These are phyloP conservation scores for Eucalyptus regnans DNA, from an alignment of 345 rosid genomes.

Conservation along the genomic window DNA sequence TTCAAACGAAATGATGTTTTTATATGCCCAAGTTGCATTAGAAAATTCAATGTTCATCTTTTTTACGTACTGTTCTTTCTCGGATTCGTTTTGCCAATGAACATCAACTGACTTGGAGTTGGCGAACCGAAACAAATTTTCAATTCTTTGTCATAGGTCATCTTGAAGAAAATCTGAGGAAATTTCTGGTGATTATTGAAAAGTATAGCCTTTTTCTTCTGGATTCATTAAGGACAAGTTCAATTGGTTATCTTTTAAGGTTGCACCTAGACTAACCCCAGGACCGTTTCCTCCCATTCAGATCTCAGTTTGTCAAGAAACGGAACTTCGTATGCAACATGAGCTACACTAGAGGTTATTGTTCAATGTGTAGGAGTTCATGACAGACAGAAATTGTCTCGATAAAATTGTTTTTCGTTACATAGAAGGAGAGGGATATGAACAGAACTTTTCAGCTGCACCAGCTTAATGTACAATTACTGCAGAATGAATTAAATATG, in stretches of 20 bases:
- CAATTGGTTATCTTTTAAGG: not conserved
- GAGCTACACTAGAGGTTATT: not conserved
- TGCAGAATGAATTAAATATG: not conserved
- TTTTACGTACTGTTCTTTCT: not conserved
- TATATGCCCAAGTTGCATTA: not conserved
- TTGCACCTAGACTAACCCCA: not conserved
- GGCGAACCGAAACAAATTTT: not conserved
- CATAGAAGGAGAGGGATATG: not conserved
- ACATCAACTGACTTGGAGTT: not conserved
- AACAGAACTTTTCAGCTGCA: not conserved
- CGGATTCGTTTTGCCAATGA: not conserved
- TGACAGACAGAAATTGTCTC: accelerated
- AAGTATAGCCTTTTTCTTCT: not conserved
- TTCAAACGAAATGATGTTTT: not conserved
- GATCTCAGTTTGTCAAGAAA: not conserved
- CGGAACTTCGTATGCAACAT: not conserved
- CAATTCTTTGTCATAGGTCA: not conserved
- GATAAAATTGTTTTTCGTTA: too few relatives aligned
- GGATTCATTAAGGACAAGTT: not conserved
- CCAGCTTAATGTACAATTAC: not conserved
- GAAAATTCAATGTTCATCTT: not conserved
- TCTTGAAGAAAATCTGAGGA: not conserved
- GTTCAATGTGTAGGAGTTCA: not conserved
- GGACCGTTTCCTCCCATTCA: not conserved
- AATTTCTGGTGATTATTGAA: not conserved